Base-by-base conservation (phyloP, 176 grass and related monocot genomes). In the maize (Zea mays) region DNA sequence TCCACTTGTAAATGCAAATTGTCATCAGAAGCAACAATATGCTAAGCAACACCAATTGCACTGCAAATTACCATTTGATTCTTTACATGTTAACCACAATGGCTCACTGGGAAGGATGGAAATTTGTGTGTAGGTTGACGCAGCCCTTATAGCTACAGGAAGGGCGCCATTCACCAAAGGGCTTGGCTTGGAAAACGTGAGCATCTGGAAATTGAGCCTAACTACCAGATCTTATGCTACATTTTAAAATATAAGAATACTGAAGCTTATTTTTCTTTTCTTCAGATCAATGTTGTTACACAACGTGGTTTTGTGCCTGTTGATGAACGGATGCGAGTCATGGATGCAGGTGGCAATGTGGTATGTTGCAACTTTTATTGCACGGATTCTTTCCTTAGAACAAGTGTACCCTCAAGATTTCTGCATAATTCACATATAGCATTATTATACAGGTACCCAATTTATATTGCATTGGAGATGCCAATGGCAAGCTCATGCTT, bases 101-200 rank as follows among this genome's bases (percentile, higher is more conserved):
- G 17, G 17, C 40, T 72, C 45, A 72, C 21, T 16, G 38, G 61
- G 41, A 48, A 57, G 3, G 13, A 67, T 51, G 20, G 10, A 40
- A 46, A 63, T 62, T 44, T 79, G 5, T 69, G 63, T 79, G 33
- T 77, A 97, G 95, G 91, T 97, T 21, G 95, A 97, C 78, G 95
- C 95, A 83, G 91, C 95, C 5, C 87, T 97, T 86, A 97, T 97
- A 81, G 91, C 95, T 71, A 97, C 91, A 79, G 95, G 91, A 88
- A 92, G 95, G 73, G 95, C 95, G 10, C 95, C 95, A 79, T 94
- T 94, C 72, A 97, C 95, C 51, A 90, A 88, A 48, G 95, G 91
- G 72, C 95, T 97, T 86, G 95, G 95, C 77, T 90, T 98, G 89
- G 95, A 97, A 90, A 98, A 98, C 86, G 91, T 98, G 67, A 76